Conservation (phyloP, 2,329 filamentous ascomycete genomes). For the Helminthosporium solani region DNA sequence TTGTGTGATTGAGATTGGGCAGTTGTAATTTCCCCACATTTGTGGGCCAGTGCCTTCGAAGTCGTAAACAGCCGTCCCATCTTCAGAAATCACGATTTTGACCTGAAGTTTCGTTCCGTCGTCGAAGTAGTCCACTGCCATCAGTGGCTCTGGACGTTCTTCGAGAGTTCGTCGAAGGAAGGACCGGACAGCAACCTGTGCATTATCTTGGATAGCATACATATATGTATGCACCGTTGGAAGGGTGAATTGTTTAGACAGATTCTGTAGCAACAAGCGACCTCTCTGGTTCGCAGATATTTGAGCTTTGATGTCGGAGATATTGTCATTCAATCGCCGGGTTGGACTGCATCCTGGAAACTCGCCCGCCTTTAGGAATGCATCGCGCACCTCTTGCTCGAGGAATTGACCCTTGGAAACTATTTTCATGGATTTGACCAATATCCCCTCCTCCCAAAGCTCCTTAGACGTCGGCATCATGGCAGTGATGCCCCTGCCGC, state of each 20-base stretch:
- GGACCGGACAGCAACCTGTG: slow-evolving; percentile 10
- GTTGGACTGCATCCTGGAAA: slow-evolving; percentile 8
- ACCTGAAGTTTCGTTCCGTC: slow-evolving; percentile 14
- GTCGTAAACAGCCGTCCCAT: slow-evolving; percentile 13
- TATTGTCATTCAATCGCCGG: slow-evolving; percentile 11
- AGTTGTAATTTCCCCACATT: slow-evolving; percentile 17
- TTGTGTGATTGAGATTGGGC: slow-evolving; percentile 24
- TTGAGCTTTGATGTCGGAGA: slow-evolving; percentile 16
- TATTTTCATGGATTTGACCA: slow-evolving; percentile 28
- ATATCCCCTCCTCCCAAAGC: slow-evolving; percentile 50
- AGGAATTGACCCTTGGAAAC: slow-evolving; percentile 25
- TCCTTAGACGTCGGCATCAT: slow-evolving; percentile 48
- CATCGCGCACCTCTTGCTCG: slow-evolving; percentile 2
- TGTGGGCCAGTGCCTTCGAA: slow-evolving; percentile 14
- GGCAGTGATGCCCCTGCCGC: slow-evolving; percentile 43
- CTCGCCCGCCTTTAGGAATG: slow-evolving; percentile 1
- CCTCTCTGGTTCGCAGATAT: slow-evolving; percentile 13
- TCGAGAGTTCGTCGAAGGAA: slow-evolving; percentile 6
- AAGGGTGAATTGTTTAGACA: slow-evolving; percentile 6
- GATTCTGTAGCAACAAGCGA: slow-evolving; percentile 6
- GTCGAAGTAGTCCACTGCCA: slow-evolving; percentile 13
- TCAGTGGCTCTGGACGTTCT: slow-evolving; percentile 1
- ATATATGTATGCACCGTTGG: slow-evolving; percentile 13
- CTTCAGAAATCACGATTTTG: slow-evolving; percentile 4
- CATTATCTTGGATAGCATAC: slow-evolving; percentile 13